Base-by-base conservation (phyloP, 176 grass and related monocot species). In the Carex myosuroides region DNA sequence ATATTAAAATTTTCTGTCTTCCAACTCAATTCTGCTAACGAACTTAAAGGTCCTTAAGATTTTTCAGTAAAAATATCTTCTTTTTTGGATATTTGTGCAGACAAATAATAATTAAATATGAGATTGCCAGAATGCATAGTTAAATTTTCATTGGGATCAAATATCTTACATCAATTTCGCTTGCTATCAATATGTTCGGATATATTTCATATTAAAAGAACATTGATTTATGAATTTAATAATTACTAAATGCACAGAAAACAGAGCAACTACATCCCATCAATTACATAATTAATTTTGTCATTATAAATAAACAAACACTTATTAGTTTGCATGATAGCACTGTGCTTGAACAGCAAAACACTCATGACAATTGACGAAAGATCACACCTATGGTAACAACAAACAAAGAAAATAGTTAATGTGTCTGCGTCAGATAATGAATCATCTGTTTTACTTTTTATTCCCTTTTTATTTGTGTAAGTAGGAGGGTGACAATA, bases 401-500 rank as follows among this genome's bases (percentile, higher is more conserved):
- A 32, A 32, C 62, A 53, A 75, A 53, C 1, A 52, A 24, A 53
- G 4, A 53, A 54, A 29, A 16, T 13, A 29, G 71, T 14, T 50
- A 75, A 54, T 75, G 71, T 46, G 48, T 54, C 71, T 0, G 4
- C 0, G 5, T 39, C 37, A 39, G 37, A 39, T 39, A 39, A 39
- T 39, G 37, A 39, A 4, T 39, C 37, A 39, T 39, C 5, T 39
- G 5, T 39, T 39, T 39, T 39, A 39, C 71, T 75, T 54, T 30
- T 30, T 13, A 14, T 54, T 54, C 22, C 71, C 21, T 26, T 75
- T 71, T 75, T 30, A 29, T 75, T 48, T 54, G 21, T 75, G 71
- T 30, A 30, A 75, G 71, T 75, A 54, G 71, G 71, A 75, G 44
- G 71, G 44, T 54, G 53, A 75, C 81, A 65, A 68, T 44, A 71